Evolutionary conservation across 1,284 basidiomycete species (phyloP).

Genomic region (Cryptococcus sp.): DNA sequence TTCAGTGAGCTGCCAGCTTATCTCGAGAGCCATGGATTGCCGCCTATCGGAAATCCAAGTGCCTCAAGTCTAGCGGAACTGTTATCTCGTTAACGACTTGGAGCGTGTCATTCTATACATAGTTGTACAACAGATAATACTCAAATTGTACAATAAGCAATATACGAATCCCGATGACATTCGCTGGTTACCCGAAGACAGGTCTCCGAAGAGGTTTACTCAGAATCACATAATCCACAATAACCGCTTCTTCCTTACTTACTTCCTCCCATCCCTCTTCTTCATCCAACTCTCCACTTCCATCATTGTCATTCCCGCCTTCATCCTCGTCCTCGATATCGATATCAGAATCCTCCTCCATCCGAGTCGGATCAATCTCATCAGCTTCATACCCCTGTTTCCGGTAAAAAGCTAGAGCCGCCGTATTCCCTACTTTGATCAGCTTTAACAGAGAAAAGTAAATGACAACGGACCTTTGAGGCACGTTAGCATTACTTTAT

Average conservation of each 20-base stretch:
- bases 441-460: neutral
- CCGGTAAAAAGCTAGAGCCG: conserved; percentile 33
- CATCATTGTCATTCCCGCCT: conserved; percentile 3
- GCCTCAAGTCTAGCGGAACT: too few relatives aligned
- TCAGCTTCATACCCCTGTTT: conserved; percentile 35
- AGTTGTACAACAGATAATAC: neutral
- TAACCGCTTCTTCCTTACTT: conserved; percentile 2
- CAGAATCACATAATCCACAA: conserved; percentile 29
- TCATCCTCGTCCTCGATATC: conserved; percentile 12
- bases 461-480: conserved; percentile 30
- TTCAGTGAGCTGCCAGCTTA: conserved; percentile 10
- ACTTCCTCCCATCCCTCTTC: conserved; percentile 1
- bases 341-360: conserved; percentile 25
- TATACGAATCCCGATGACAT: too few relatives aligned
- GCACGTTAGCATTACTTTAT: conserved; percentile 45
- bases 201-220: conserved; percentile 15
- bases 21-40: conserved; percentile 5
- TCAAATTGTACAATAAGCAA: too few relatives aligned
- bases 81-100: too few relatives aligned
- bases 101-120: too few relatives aligned
- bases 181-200: too few relatives aligned
- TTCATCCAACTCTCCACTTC: too few relatives aligned
- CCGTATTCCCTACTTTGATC: conserved; percentile 24
- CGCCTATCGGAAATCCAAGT: neutral
- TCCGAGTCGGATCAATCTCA: conserved; percentile 43